Evolutionary conservation across 2,329 filamentous ascomycete species (phyloP).

Genomic region (Stromatinia cepivora): DNA sequence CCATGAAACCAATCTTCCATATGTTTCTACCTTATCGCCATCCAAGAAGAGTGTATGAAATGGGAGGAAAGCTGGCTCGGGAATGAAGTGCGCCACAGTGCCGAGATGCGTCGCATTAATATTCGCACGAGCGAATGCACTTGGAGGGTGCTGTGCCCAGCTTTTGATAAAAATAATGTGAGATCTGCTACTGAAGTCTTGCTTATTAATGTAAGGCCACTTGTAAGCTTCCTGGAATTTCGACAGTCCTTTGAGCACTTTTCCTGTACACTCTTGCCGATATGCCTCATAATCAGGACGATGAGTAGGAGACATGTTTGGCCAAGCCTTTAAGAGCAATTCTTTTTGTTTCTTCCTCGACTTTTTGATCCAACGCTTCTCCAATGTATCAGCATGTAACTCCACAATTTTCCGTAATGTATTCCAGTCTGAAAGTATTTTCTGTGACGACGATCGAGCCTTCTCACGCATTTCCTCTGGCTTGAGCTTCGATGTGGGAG

Average conservation of each 20-base stretch:
- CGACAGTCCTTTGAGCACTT: background rate
- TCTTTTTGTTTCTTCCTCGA: background rate
- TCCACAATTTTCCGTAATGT: background rate
- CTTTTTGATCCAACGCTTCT: background rate
- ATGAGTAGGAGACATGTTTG: background rate
- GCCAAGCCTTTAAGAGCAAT: background rate
- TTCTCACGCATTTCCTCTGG: background rate
- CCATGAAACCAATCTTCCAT: background rate
- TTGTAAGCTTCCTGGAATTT: background rate
- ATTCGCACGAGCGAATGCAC: slow-evolving; percentile 3
- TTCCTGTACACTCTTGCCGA: background rate
- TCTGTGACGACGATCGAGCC: background rate
- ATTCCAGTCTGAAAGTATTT: background rate
- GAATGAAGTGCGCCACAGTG: background rate
- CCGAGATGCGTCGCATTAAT: background rate
- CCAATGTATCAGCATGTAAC: background rate
- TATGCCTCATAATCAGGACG: background rate
- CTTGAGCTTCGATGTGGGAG: too few species aligned
- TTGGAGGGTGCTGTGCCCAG: background rate
- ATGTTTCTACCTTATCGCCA: background rate
- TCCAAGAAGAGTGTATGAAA: background rate
- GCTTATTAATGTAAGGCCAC: background rate
- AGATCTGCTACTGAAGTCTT: background rate
- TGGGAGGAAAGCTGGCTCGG: background rate
- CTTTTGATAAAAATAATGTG: background rate